Evolutionary conservation across 805 yeast genomes (phyloP).

Genomic region (Kodamaea sagamina): DNA sequence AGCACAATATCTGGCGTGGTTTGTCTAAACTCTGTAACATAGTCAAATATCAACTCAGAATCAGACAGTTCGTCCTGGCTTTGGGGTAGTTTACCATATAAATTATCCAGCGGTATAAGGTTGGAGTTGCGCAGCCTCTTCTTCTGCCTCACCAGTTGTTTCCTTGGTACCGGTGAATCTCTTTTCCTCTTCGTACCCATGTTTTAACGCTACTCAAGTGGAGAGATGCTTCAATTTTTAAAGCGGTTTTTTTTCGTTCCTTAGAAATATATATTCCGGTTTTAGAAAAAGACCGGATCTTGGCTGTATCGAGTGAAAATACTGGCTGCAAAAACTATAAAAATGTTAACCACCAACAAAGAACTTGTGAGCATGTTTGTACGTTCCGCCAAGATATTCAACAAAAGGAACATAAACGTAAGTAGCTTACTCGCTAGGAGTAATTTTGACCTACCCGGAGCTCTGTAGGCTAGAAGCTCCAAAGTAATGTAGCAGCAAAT

Average conservation of each 20-base stretch:
- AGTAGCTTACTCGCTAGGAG: background rate
- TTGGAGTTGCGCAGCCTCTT: conserved; percentile 20
- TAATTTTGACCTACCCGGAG: background rate
- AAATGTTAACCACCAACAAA: background rate
- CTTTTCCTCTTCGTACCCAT: conserved; percentile 17
- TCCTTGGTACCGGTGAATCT: conserved; percentile 16
- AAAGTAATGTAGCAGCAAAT: background rate
- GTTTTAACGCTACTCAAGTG: background rate
- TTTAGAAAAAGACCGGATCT: conserved; percentile 1
- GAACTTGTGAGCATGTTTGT: background rate
- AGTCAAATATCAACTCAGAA: conserved; percentile 26
- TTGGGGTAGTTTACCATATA: conserved; percentile 24
- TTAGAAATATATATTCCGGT: background rate
- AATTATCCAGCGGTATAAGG: conserved; percentile 21
- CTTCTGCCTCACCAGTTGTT: conserved; percentile 22
- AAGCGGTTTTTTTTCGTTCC: background rate
- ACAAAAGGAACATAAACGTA: background rate
- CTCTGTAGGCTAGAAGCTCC: background rate
- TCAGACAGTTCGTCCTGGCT: conserved; percentile 24
- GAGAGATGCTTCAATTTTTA: background rate
- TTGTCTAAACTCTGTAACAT: conserved; percentile 16
- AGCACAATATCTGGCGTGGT: conserved; percentile 28
- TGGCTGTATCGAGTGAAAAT: background rate
- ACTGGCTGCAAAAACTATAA: conserved; percentile 6
- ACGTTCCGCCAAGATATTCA: background rate